Base-by-base conservation (phyloP, 2,329 filamentous ascomycete genomes). In the Cucurbitaria berberidis region DNA sequence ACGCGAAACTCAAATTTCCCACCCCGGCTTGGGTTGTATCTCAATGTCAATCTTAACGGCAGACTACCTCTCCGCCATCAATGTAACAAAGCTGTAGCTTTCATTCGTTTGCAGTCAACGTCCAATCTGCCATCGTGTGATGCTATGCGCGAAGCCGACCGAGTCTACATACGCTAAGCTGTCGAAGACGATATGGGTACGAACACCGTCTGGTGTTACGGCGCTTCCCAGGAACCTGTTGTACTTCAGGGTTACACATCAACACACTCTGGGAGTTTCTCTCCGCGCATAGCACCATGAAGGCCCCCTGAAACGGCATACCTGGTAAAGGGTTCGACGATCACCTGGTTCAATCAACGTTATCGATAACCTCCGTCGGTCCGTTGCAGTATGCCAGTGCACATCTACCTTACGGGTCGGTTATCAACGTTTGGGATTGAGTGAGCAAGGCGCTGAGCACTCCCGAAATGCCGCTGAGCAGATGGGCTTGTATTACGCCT, bases 11-110 rank as follows among this genome's bases (percentile, higher is more conserved):
- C 53, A 52, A 52, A 62, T 60, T 27, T 66, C 59, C 29, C 5
- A 49, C 49, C 61, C 69, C 55, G 59, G 62, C 56, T 65, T 53
- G 54, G 61, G 67, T 71, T 55, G 67, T 67, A 71, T 67, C 46
- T 42, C 16, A 10, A 42, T 42, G 55, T 54, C 51, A 51, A 50
- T 50, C 21, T 43, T 49, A 53, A 18, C 22, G 15, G 40, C 40
- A 16, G 21, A 11, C 24, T 16, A 27, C 16, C n/a, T 16, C 24
- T 29, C 10, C 36, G 13, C 19, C 16, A 39, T 22, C 18, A 13
- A 39, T 10, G 24, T 11, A 2, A 22, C 5, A 24, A 22, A 39
- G 16, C 10, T 27, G 47, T 43, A 39, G 30, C 21, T 46, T 35
- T 48, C 35, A 51, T 53, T 44, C 50, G 39, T 21, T 41, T 38